phyloP scores from a whole-genome alignment of 2,329 filamentous ascomycete species.

The Hypoxylon sp. region DNA sequence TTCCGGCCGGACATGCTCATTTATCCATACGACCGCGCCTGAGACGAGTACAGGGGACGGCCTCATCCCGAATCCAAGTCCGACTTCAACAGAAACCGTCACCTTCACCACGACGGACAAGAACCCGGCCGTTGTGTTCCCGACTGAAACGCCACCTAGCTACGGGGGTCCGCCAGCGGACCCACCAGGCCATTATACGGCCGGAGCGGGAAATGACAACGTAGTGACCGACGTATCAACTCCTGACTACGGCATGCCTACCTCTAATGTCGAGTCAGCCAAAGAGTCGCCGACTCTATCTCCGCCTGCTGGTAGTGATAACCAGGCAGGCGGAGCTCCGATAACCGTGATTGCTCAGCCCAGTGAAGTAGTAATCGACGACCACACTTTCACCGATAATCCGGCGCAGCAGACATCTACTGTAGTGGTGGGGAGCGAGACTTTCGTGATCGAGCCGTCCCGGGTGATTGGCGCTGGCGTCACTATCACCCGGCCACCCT shows the following conservation, averaged over 20 bases:
- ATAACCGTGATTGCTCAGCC: slow-evolving; percentile 60
- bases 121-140: slow-evolving; percentile 63
- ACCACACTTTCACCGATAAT: slow-evolving; percentile 57
- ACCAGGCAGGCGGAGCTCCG: slow-evolving; percentile 37
- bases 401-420: slow-evolving; percentile 54
- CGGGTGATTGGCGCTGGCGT: slow-evolving; percentile 59
- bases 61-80: slow-evolving; percentile 27
- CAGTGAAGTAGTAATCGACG: slow-evolving; percentile 60
- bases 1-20: slow-evolving; percentile 51
- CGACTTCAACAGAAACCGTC: slow-evolving; percentile 50
- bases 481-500: slow-evolving; percentile 57
- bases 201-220: slow-evolving; percentile 17
- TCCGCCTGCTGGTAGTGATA: neutral
- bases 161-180: slow-evolving; percentile 51
- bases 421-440: slow-evolving; percentile 56
- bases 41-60: slow-evolving; percentile 14
- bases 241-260: slow-evolving; percentile 44
- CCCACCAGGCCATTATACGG: slow-evolving; percentile 33
- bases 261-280: slow-evolving; percentile 32
- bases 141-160: slow-evolving; percentile 54
- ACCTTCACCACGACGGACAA: slow-evolving; percentile 66
- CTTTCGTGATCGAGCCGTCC: slow-evolving; percentile 63
- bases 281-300: slow-evolving; percentile 25
- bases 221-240: slow-evolving; percentile 25
- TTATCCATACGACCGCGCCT: slow-evolving; percentile 34